A percentile compares a stretch with the other conserved stretches of the same genome.
Conservation (phyloP, 2,329 filamentous ascomycete species). For the Plectosphaerella plurivora region DNA sequence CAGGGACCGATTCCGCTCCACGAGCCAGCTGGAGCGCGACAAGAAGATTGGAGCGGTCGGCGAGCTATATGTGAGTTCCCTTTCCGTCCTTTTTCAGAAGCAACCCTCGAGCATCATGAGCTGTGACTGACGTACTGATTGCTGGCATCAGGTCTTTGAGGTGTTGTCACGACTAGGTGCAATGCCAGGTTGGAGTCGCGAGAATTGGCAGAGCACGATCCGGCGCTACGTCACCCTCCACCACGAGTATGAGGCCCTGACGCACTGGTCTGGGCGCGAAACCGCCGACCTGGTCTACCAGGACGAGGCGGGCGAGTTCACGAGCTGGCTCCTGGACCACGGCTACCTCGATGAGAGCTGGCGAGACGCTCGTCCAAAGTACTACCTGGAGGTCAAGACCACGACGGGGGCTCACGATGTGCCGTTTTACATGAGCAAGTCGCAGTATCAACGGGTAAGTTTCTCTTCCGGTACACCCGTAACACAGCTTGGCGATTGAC, state of each 20-base stretch:
- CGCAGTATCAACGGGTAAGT: conserved; percentile 36
- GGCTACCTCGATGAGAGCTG: conserved; percentile 25
- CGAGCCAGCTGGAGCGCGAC: conserved; percentile 7
- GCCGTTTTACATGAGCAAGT: conserved; percentile 41
- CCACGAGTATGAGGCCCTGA: conserved; percentile 32
- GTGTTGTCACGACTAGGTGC: conserved; percentile 22
- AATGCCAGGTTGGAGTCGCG: conserved; percentile 23
- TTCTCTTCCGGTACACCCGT: not conserved
- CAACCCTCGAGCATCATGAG: not conserved
- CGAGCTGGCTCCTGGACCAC: conserved; percentile 25
- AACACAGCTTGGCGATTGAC: not conserved
- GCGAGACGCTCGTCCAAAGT: conserved; percentile 24
- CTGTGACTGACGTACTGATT: not conserved
- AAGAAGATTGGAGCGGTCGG: conserved; percentile 14
- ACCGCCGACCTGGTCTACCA: conserved; percentile 43
- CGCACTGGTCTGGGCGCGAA: conserved; percentile 33
- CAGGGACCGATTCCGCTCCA: not conserved
- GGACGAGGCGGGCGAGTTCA: conserved; percentile 28
- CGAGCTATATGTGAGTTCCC: conserved; percentile 14
- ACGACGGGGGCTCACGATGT: conserved; percentile 30
- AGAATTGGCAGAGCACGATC: conserved; percentile 47
- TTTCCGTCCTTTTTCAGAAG: not conserved
- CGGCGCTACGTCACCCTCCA: conserved; percentile 32
- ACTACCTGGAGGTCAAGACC: conserved; percentile 48
- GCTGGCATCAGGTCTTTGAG: conserved; percentile 32